Conservation (phyloP, 306 rosid species). For the Citrullus amarus region DNA sequence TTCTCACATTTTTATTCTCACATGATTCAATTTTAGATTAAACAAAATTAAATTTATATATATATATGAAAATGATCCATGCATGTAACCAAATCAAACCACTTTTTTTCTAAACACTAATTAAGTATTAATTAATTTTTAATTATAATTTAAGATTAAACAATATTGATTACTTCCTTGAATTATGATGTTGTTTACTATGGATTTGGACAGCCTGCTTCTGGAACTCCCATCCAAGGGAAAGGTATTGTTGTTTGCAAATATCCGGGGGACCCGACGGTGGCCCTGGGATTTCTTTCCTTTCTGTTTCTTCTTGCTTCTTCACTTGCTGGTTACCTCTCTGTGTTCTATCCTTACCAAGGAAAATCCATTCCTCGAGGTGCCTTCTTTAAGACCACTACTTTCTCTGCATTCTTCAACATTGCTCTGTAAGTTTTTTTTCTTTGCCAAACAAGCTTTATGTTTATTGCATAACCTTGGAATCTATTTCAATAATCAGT, state of each 20-base stretch:
- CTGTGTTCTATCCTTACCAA: slow-evolving; percentile 65
- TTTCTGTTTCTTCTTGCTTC: slow-evolving; percentile 41
- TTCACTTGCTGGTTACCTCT: slow-evolving; percentile 33
- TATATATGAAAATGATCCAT: too few relatives aligned
- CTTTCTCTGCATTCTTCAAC: slow-evolving; percentile 44
- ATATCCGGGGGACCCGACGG: slow-evolving; percentile 49
- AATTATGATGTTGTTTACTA: not conserved
- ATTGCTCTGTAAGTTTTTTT: slow-evolving; percentile 43
- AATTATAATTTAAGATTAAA: too few relatives aligned
- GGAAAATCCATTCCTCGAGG: slow-evolving; percentile 53
- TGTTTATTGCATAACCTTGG: too few relatives aligned
- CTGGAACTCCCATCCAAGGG: slow-evolving; percentile 39
- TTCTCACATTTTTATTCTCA: too few relatives aligned
- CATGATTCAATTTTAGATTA: too few relatives aligned
- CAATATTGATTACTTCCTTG: too few relatives aligned
- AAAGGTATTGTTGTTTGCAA: slow-evolving; percentile 41
- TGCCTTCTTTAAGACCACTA: slow-evolving; percentile 28
- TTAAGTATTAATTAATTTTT: too few relatives aligned
- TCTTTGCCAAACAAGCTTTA: not conserved
- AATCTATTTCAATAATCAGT: too few relatives aligned
- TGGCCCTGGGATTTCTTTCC: slow-evolving; percentile 55
- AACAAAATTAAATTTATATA: too few relatives aligned
- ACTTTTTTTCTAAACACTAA: too few relatives aligned
- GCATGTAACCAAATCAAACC: too few relatives aligned
- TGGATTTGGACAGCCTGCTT: slow-evolving; percentile 40